phyloP scores from a whole-genome alignment of 2,329 filamentous ascomycete species.

The Falciphora oryzae region DNA sequence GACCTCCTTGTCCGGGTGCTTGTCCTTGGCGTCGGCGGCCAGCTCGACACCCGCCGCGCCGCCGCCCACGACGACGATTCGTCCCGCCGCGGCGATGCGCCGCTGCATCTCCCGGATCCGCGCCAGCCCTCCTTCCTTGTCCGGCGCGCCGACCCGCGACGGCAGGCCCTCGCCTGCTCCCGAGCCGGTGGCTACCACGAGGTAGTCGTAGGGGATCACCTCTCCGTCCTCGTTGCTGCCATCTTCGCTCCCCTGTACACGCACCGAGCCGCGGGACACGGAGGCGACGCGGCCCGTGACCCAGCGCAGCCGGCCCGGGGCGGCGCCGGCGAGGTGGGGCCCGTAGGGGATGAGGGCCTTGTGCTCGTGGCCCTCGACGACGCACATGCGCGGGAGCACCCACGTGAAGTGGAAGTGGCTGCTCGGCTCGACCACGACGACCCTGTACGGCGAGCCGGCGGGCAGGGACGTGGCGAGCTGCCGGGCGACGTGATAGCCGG shows the following conservation, averaged over 20 bases:
- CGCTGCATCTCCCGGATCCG: constrained; percentile 41
- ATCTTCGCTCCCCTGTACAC: background rate
- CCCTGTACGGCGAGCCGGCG: constrained; percentile 37
- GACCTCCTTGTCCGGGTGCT: constrained; percentile 50
- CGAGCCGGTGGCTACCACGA: constrained; percentile 53
- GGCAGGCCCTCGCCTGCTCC: constrained; percentile 38
- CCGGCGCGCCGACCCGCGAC: constrained; percentile 37
- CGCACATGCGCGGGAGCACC: constrained; percentile 53
- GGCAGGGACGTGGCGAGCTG: constrained; percentile 43
- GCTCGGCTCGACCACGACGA: constrained; percentile 54
- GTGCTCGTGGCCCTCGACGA: constrained; percentile 48
- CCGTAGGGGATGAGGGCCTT: constrained; percentile 56
- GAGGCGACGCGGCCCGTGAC: constrained; percentile 27
- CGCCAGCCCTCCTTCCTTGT: constrained; percentile 35
- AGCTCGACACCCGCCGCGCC: constrained; percentile 59
- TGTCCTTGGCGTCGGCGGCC: constrained; percentile 51
- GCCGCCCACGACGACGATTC: constrained; percentile 48
- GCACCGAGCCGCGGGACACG: constrained; percentile 28
- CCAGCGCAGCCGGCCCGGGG: constrained; percentile 15
- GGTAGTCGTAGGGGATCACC: constrained; percentile 45
- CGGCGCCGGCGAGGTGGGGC: constrained; percentile 28
- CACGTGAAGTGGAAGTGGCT: constrained; percentile 57
- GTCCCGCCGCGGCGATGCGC: constrained; percentile 34
- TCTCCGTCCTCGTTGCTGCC: constrained; percentile 24
- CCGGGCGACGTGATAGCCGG: constrained; percentile 44